Base-by-base conservation (phyloP, 2,329 filamentous ascomycete genomes). In the Phaeosphaeriaceae sp. region DNA sequence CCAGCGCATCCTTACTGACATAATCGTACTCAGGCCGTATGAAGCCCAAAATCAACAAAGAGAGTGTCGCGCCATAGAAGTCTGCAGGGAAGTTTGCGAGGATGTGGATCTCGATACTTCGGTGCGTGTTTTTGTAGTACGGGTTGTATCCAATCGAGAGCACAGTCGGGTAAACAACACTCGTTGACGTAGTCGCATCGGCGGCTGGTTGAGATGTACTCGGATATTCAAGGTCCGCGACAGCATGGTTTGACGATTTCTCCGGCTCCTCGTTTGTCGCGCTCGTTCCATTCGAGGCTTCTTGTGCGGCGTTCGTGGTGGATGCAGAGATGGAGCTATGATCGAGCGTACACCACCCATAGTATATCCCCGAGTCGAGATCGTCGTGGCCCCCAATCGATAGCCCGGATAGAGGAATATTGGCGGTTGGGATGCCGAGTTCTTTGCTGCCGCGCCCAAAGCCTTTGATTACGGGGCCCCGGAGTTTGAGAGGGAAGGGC, bases 361-460 rank as follows among this genome's bases (percentile, higher is more conserved):
- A 98, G 84, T 98, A 98, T 63, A 98, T 91, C 64, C 95, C 95
- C 1, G 89, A 91, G 57, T 86, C 82, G 54, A 91, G 83, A 65
- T 85, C 81, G 7, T 83, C 77, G 69, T 86, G 71, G 53, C 84
- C 83, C 77, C 90, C 89, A 51, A 94, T 89, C 69, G 88, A 88
- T 46, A 98, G 88, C 25, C 85, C 85, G 15, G 84, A 83, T 58
- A 89, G 79, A 9, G 88, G 88, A 71, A 90, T 89, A 82, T 98
- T 99, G 75, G 95, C 95, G 1, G 95, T 98, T 2, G 95, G 95
- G 76, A 98, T 97, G 68, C 94, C 94, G 74, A 98, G 91, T 89
- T 97, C 93, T 82, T 93, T 96, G 71, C 92, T 96, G 17, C 95
- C 95, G 59, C 95, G 87, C 44, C 95, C 94, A 77, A 98, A 98